Base-by-base conservation (phyloP, 2,329 filamentous ascomycete genomes). In the Mollisia scopiformis region DNA sequence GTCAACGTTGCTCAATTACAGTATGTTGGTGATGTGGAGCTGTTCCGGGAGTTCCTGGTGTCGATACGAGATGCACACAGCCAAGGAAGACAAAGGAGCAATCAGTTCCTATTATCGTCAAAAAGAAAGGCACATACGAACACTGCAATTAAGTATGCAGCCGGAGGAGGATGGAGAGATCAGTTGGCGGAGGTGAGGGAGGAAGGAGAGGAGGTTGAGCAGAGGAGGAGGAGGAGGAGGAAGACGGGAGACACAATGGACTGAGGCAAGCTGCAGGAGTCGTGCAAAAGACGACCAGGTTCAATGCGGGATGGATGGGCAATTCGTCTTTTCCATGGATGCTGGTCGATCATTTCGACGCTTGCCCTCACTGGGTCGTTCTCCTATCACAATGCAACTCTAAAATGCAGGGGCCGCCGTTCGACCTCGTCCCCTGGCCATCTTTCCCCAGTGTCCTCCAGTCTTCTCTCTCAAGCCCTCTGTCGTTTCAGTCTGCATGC, bases 1-100 rank as follows among this genome's bases (percentile, higher is more conserved):
- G 66, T 71, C 70, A 60, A 68, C 63, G 43, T 39, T 69, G 58
- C 66, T 65, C 61, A 57, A 65, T 61, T 64, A 66, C 31, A 51
- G 43, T n/a, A 49, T 21, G 21, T 51, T 50, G 19, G 52, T 51
- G 21, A 28, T 35, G 21, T 37, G 37, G 30, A n/a, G 21, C 14
- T n/a, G 14, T 2, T 39, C 30, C 30, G 6, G 16, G 13, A 51
- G 19, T 51, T 51, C 28, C 49, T 31, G 49, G 23, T 33, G 16
- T 51, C 49, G 49, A 30, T 41, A 21, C 33, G 21, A 35, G 39
- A 53, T 41, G 51, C 35, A 56, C 37, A 35, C 14, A 55, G 16
- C 21, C 46, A 50, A 46, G 31, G 33, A 57, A 19, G 6, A 39
- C n/a, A 3, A n/a, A 39, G n/a, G 25, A 52, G 46, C 37, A n/a